Percentiles rank a stretch among this genome's conserved stretches.
These are phyloP conservation scores for Penicillium argentinense DNA, from an alignment of 495 filamentous ascomycete species.

Conservation along the genomic window DNA sequence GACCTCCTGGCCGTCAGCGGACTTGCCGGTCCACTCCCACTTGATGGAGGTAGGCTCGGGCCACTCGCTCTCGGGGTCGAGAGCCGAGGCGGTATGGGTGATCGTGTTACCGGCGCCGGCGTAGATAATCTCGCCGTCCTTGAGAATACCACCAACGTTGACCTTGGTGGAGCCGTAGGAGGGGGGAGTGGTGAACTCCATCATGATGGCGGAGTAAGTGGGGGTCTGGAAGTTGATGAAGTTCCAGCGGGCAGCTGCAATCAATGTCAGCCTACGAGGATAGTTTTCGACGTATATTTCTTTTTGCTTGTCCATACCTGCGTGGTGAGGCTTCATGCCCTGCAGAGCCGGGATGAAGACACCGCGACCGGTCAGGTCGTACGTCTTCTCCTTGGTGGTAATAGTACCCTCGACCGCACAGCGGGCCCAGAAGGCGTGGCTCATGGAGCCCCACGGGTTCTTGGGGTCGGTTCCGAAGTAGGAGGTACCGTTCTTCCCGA, in stretches of 20 bases:
- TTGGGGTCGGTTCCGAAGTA: constrained; percentile 80
- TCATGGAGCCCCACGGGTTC: constrained; percentile 89
- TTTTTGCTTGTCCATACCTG: constrained; percentile 59
- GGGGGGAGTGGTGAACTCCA: constrained; percentile 95
- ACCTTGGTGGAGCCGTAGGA: constrained; percentile 91
- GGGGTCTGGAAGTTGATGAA: constrained; percentile 90
- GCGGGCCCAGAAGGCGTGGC: constrained; percentile 90
- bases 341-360: constrained; percentile 83
- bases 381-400: constrained; percentile 76
- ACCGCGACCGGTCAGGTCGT: constrained; percentile 77
- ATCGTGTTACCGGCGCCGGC: constrained; percentile 63
- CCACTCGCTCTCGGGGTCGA: constrained; percentile 82
- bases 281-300: not conserved
- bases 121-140: constrained; percentile 75
- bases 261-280: not conserved
- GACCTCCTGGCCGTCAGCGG: constrained; percentile 70
- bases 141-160: constrained; percentile 77
- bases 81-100: constrained; percentile 64
- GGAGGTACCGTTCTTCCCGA: constrained; percentile 82
- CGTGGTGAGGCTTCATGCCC: constrained; percentile 99
- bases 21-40: constrained; percentile 77
- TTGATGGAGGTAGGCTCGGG: constrained; percentile 75
- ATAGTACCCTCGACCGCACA: constrained; percentile 79
- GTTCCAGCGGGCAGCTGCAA: constrained; percentile 79
- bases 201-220: constrained; percentile 82